Base-by-base conservation (phyloP, 1,284 basidiomycete species). In the Leccinum fallax region DNA sequence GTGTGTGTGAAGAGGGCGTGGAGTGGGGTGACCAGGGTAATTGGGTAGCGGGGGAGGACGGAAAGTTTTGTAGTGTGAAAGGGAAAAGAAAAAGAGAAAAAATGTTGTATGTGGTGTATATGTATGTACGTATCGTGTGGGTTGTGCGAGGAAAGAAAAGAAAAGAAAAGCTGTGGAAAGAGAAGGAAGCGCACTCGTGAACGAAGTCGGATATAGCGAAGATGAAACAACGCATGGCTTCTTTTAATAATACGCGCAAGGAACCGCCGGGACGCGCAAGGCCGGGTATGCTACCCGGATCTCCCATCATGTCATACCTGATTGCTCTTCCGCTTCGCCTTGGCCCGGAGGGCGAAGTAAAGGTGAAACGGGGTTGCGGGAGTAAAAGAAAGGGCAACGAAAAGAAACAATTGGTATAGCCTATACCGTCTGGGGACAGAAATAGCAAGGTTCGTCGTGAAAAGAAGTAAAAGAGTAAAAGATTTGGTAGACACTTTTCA, bases 391-490 rank as follows among this genome's bases (percentile, higher is more conserved):
- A 51, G 13, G 49, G 51, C 30, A 10, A 48, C 24, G 11, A 48
- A 59, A 60, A 26, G 28, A 57, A 71, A 66, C 5, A 61, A 56
- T 57, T 63, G 71, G 68, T 70, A 69, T 70, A 56, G 34, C 58
- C 52, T 52, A 68, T 66, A 69, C 69, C 67, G 30, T 64, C 30
- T 56, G 30, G 55, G 52, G 59, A 57, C 34, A 54, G 55, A 58
- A 55, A 69, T 49, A 55, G 61, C 65, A 59, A 58, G 40, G 53
- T 53, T 54, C 21, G 15, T 30, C 55, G 55, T 63, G 19, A 24
- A 51, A 53, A 43, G 32, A 40, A 38, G 10, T 24, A 30, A 49
- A 46, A 51, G n/a, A 53, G 26, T 30, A 49, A 62, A 53, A 38
- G 13, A 60, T 52, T 61, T 60, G 56, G 58, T 61, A 71, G 57